Evolutionary conservation across 306 rosid genomes (phyloP), one percentile per base, ranked within the genome.

Genomic region (Casuarina glauca): DNA sequence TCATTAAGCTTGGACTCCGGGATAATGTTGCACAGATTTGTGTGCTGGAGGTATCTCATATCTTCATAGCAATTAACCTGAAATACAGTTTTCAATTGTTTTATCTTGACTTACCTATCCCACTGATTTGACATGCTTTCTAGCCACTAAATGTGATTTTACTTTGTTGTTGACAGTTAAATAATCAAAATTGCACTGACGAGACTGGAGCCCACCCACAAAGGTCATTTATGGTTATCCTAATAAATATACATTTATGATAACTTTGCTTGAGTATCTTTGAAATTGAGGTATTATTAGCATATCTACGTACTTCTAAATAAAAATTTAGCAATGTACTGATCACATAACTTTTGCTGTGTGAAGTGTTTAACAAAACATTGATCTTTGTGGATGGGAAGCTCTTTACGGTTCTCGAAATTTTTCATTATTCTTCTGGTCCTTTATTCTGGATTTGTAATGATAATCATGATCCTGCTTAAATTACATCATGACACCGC

Each of bases 21-120:
- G 97, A 93, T 83, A 95, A 95, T 86, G 96, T 95, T 35, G 96
- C 94, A 54, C 96, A 95, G 83, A 86, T 95, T 86, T 91, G 97
- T 84, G 93, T 95, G 74, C 84, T 95, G 51, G 93, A 95, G 97
- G 99, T 93, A 88, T 38, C 5, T 79, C 38, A 54, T 43, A 50
- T 62, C 76, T 69, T 50, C 38, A 13, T 78, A 26, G 51, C 42
- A 70, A 20, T 72, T 66, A 42, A 66, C 71, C 49, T 8, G 67
- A 32, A 32, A 61, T 35, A 41, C 0, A 32, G 15, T 41, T 41
- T 66, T 66, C 49, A 15, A 16, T 41, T 13, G 9, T 41, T 66
- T 43, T 66, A 16, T 39, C 50, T 17, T 8, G 1, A 9, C n/a
- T 66, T 16, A 48, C 50, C 15, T 19, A 2, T 8, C 4, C 35